Evolutionary conservation across 2,329 filamentous ascomycete species (phyloP).

Genomic region (Trichocomaceae sp.): DNA sequence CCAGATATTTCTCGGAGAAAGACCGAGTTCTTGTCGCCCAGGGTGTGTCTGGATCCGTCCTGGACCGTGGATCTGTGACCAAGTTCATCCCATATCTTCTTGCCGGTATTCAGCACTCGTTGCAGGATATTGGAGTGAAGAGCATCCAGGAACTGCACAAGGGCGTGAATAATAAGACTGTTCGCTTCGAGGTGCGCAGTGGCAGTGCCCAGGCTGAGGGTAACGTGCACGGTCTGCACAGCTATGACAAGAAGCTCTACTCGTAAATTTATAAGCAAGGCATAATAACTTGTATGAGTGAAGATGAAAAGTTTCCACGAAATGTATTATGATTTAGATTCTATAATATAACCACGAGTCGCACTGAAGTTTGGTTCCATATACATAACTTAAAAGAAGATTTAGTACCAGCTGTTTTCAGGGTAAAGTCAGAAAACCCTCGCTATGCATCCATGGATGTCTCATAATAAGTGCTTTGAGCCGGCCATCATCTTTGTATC

Average conservation of each 20-base stretch:
- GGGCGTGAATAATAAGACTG: constrained; percentile 63
- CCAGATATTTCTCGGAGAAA: constrained; percentile 96
- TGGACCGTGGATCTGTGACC: constrained; percentile 64
- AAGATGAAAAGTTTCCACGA: constrained; percentile 2
- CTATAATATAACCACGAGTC: neutral
- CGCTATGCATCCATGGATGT: neutral
- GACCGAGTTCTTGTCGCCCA: constrained; percentile 92
- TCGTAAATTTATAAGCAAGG: constrained; percentile 49
- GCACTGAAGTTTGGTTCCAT: neutral
- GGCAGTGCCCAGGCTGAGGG: constrained; percentile 94
- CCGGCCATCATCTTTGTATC: constrained; percentile 24
- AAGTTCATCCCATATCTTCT: constrained; percentile 96
- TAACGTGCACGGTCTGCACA: constrained; percentile 92
- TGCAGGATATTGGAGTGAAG: constrained; percentile 88
- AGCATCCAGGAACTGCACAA: constrained; percentile 72
- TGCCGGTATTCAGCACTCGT: constrained; percentile 91
- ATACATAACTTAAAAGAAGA: neutral
- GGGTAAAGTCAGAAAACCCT: too few species aligned
- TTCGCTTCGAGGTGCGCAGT: constrained; percentile 90
- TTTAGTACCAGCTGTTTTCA: too few species aligned
- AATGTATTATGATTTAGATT: constrained; percentile 11
- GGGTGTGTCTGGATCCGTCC: constrained; percentile 72
- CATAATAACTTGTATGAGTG: constrained; percentile 4
- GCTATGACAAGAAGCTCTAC: constrained; percentile 99
- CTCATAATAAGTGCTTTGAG: constrained; percentile 10